phyloP scores from a whole-genome alignment of 2,329 filamentous ascomycete genomes.

The Pseudogymnoascus sp. region DNA sequence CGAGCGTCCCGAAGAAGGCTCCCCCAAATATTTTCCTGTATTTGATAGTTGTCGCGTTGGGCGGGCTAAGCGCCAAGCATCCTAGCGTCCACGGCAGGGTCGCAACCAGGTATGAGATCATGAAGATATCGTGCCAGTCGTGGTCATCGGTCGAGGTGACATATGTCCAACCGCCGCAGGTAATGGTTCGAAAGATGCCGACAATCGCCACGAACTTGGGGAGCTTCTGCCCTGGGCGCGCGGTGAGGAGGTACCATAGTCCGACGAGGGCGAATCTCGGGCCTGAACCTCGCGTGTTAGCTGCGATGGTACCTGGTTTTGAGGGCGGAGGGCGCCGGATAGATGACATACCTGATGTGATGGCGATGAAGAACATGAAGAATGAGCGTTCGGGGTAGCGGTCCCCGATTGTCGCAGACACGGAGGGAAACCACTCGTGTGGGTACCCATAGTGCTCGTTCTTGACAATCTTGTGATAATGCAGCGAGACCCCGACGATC shows the following conservation, averaged over 20 bases:
- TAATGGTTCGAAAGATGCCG: slow-evolving; percentile 81
- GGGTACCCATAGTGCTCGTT: slow-evolving; percentile 96
- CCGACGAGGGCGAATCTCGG: slow-evolving; percentile 86
- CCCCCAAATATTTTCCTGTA: slow-evolving; percentile 80
- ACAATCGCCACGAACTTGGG: slow-evolving; percentile 75
- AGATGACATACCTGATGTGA: slow-evolving; percentile 66
- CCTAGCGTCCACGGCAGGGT: slow-evolving; percentile 94
- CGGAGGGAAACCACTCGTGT: slow-evolving; percentile 92
- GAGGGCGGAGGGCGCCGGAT: background rate
- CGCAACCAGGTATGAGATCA: slow-evolving; percentile 94
- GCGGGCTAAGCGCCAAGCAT: slow-evolving; percentile 79
- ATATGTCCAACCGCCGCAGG: slow-evolving; percentile 97
- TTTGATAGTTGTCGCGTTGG: slow-evolving; percentile 73
- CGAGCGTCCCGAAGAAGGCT: slow-evolving; percentile 82
- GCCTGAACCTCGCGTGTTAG: slow-evolving; percentile 41
- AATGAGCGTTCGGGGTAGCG: slow-evolving; percentile 93
- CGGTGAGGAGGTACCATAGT: slow-evolving; percentile 85
- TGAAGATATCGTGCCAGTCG: slow-evolving; percentile 97
- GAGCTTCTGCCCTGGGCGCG: slow-evolving; percentile 63
- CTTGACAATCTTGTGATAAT: slow-evolving; percentile 95
- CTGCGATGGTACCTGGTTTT: background rate
- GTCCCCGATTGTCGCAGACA: slow-evolving; percentile 94
- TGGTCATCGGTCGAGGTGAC: slow-evolving; percentile 97
- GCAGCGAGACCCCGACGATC: slow-evolving; percentile 69
- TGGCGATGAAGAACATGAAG: slow-evolving; percentile 94